Conservation (phyloP, 1,284 basidiomycete genomes). For the Naganishia albida region DNA sequence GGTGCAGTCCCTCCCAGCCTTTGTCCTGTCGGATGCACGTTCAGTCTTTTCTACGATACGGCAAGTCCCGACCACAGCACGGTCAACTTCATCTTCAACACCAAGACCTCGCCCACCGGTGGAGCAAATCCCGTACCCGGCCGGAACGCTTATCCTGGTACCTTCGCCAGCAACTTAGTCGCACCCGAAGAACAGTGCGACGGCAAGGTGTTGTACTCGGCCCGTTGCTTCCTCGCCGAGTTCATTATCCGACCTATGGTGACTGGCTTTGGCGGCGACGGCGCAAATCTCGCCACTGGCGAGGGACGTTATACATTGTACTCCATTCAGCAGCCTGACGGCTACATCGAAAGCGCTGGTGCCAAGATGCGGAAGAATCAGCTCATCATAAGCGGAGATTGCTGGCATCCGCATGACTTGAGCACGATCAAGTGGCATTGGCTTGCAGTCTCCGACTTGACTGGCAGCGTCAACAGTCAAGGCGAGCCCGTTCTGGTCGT, state of each 20-base stretch:
- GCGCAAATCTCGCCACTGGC: background rate
- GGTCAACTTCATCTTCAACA: constrained; percentile 4
- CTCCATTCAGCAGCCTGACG: background rate
- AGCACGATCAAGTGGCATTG: too few species aligned
- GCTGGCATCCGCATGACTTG: too few species aligned
- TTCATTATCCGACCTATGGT: background rate
- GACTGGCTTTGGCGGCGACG: background rate
- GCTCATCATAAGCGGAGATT: too few species aligned
- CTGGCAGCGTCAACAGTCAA: too few species aligned
- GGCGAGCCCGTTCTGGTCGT: too few species aligned
- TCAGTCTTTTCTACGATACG: background rate
- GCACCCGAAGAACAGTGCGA: background rate
- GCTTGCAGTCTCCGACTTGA: too few species aligned
- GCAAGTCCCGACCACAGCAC: constrained; percentile 1
- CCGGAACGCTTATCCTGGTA: background rate
- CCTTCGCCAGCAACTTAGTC: background rate
- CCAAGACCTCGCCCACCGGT: constrained; percentile 2
- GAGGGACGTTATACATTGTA: background rate
- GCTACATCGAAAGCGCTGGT: too few species aligned
- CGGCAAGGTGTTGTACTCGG: constrained; percentile 6
- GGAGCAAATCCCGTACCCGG: background rate
- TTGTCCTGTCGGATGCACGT: constrained; percentile 1
- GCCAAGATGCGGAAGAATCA: too few species aligned
- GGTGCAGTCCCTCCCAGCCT: background rate
- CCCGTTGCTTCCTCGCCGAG: background rate